Evolutionary conservation across 2,329 filamentous ascomycete genomes (phyloP), one percentile per base, ranked within the genome.

Genomic region (Fusarium foetens): DNA sequence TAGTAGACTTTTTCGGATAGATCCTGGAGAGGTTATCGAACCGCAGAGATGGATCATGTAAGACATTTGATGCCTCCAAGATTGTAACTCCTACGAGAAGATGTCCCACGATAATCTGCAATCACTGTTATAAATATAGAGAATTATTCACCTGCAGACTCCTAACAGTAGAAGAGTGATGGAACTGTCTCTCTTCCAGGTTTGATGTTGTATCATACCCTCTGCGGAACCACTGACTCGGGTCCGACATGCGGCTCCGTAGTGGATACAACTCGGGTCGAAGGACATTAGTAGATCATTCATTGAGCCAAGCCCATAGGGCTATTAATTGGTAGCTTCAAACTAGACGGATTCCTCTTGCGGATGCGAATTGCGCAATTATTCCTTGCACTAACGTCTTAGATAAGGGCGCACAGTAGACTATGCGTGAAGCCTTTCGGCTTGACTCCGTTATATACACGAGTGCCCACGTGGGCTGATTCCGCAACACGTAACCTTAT

Each of bases 161-260:
- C n/a, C n/a, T n/a, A n/a, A n/a, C n/a, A n/a, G n/a, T n/a, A n/a
- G n/a, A n/a, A n/a, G n/a, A n/a, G n/a, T n/a, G n/a, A n/a, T n/a
- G n/a, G n/a, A n/a, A n/a, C n/a, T n/a, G n/a, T n/a, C n/a, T n/a
- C n/a, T n/a, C n/a, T n/a, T n/a, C n/a, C n/a, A n/a, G n/a, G n/a
- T n/a, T n/a, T n/a, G n/a, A n/a, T n/a, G n/a, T 7, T n/a, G 33
- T 23, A 36, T 27, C 49, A 27, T 38, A 12, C 3, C 33, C 57
- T 46, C 21, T 53, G 35, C 58, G 39, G 52, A 29, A 35, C 27
- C 38, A 45, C 62, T n/a, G 13, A n/a, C 9, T 42, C 33, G 64
- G 58, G 27, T 68, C 63, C 66, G 64, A 51, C 33, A 63, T 63
- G 51, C 43, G 65, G 64, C 66, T 58, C 64, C 41, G 70, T 46